A percentile compares a stretch with the other conserved stretches of the same genome.
phyloP scores from a whole-genome alignment of 2,329 filamentous ascomycete genomes.

The Calonectria pauciramosa region DNA sequence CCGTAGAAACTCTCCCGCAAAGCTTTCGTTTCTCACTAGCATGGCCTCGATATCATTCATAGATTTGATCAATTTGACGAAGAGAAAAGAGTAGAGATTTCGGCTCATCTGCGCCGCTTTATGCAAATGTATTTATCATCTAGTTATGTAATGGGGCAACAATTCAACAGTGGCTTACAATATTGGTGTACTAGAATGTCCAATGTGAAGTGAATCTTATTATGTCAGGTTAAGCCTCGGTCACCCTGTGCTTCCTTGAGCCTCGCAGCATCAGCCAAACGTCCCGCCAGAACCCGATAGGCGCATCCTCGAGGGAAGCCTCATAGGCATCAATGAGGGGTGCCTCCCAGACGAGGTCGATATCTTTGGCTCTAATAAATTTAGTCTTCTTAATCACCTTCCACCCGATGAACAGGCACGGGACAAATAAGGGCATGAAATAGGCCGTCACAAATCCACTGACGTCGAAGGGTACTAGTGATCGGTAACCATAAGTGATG shows the following conservation, averaged over 20 bases:
- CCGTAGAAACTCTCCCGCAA: too few relatives aligned
- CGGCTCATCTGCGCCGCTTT: too few relatives aligned
- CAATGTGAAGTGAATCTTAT: too few relatives aligned
- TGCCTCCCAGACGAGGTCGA: not conserved
- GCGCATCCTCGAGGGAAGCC: not conserved
- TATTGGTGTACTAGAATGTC: too few relatives aligned
- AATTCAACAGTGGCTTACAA: not conserved
- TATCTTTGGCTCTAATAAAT: not conserved
- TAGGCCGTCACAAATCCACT: slow-evolving; percentile 67
- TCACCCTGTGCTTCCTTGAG: not conserved
- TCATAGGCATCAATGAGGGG: not conserved
- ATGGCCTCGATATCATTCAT: too few relatives aligned
- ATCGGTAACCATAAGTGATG: slow-evolving; percentile 68
- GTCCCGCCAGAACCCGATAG: not conserved
- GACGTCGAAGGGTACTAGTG: slow-evolving; percentile 63
- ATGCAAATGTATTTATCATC: not conserved
- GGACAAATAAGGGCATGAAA: slow-evolving; percentile 68
- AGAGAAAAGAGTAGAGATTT: too few relatives aligned
- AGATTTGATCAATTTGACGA: too few relatives aligned
- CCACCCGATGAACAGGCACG: slow-evolving; percentile 70
- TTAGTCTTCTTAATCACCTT: slow-evolving; percentile 67
- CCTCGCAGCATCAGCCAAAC: not conserved
- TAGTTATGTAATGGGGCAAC: not conserved
- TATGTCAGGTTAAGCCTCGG: not conserved
- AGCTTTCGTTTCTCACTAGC: too few relatives aligned